Conservation (phyloP, 768 basidiomycete species). For the Mrakia blollopis region DNA sequence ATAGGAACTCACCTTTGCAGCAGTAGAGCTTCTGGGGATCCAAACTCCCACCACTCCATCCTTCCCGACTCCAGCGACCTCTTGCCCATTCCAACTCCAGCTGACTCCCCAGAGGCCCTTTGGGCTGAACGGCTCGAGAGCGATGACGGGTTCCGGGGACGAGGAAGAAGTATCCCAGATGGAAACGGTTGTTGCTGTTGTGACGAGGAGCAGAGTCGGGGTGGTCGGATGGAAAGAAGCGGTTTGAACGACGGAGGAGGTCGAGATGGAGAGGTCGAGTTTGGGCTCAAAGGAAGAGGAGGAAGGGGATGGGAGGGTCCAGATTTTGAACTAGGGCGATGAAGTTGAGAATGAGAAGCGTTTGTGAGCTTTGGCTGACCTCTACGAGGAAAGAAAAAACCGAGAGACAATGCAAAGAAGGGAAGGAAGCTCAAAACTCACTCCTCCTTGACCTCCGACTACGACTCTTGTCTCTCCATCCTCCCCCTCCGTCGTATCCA, state of each 20-base stretch:
- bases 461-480: slow-evolving; percentile 6
- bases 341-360: neutral
- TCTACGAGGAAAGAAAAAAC: neutral
- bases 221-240: slow-evolving; percentile 36
- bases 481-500: neutral
- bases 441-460: slow-evolving; percentile 12
- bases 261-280: slow-evolving; percentile 2
- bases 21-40: neutral
- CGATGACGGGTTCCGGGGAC: slow-evolving; percentile 1
- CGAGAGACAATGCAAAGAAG: no score
- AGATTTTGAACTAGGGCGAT: slow-evolving; percentile 6
- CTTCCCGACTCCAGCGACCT: slow-evolving; percentile 15
- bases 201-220: slow-evolving; percentile 15
- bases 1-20: neutral
- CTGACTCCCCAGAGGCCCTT: slow-evolving; percentile 24
- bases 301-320: neutral
- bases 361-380: neutral
- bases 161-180: slow-evolving; percentile 15
- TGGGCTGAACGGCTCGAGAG: slow-evolving; percentile 13
- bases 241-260: slow-evolving; percentile 24
- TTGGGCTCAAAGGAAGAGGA: neutral
- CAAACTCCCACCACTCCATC: slow-evolving; percentile 24
- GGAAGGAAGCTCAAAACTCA: neutral
- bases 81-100: slow-evolving; percentile 22
- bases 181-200: neutral